Percentiles rank a stretch among this genome's conserved stretches.
Evolutionary conservation across 768 basidiomycete genomes (phyloP).

Genomic region (Chlorophyllum brunneum): DNA sequence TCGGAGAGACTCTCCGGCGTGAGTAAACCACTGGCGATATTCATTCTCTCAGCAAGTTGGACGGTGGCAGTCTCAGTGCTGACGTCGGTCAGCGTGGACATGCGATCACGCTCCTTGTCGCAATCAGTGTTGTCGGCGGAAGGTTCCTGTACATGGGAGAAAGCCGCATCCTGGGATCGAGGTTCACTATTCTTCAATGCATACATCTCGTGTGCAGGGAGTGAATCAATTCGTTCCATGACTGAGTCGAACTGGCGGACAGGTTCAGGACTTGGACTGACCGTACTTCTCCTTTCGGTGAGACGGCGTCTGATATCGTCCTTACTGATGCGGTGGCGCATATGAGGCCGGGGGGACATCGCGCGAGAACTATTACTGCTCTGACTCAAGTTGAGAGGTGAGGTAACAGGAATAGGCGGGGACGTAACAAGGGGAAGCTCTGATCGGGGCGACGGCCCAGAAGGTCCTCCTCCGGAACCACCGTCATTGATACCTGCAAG

Average conservation of each 20-base stretch:
- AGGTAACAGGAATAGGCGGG: slow-evolving; percentile 7
- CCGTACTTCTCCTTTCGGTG: slow-evolving; percentile 38
- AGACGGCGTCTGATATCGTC: slow-evolving; percentile 51
- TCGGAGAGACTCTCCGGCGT: slow-evolving; percentile 19
- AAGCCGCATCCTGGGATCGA: neutral
- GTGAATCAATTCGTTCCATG: slow-evolving; percentile 5
- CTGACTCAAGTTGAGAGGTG: slow-evolving; percentile 12
- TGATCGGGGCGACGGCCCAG: neutral
- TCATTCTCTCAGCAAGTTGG: slow-evolving; percentile 41
- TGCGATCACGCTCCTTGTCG: slow-evolving; percentile 34
- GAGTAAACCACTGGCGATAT: slow-evolving; percentile 18
- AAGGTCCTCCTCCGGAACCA: neutral
- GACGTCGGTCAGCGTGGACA: slow-evolving; percentile 37
- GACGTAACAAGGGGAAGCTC: neutral
- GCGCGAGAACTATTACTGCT: slow-evolving; percentile 6
- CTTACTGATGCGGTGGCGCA: slow-evolving; percentile 45
- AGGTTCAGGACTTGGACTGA: slow-evolving; percentile 31
- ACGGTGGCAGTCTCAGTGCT: slow-evolving; percentile 50
- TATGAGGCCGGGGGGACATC: slow-evolving; percentile 16
- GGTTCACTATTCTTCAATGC: neutral
- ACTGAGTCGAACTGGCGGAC: slow-evolving; percentile 2
- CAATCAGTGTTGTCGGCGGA: slow-evolving; percentile 2
- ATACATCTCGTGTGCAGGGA: neutral
- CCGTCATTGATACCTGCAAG: slow-evolving; percentile 1
- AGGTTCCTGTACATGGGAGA: slow-evolving; percentile 3